These are phyloP conservation scores for Fusarium drepaniforme DNA, from an alignment of 2,329 filamentous ascomycete genomes.

Conservation along the genomic window DNA sequence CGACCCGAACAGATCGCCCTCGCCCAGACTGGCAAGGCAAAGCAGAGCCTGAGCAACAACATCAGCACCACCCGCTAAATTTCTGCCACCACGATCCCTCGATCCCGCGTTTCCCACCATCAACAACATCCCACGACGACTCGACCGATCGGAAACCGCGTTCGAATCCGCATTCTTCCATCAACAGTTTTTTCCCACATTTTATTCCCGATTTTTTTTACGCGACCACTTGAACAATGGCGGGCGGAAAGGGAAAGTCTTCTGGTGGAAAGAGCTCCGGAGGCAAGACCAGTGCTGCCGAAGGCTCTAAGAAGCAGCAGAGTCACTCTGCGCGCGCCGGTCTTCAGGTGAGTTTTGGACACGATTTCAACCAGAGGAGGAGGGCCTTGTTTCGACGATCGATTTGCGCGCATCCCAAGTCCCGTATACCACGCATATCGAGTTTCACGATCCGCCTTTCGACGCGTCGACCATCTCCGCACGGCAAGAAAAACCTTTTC, in stretches of 20 bases:
- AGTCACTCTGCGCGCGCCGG: constrained; percentile 97
- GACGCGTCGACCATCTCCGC: constrained; percentile 44
- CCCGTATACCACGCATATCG: constrained; percentile 42
- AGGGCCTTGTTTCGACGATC: constrained; percentile 26
- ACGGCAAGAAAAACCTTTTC: constrained; percentile 37
- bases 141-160: constrained; percentile 36
- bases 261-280: constrained; percentile 89
- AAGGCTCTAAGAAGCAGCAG: constrained; percentile 86
- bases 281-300: constrained; percentile 76
- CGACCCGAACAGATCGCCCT: constrained; percentile 27
- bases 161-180: constrained; percentile 37
- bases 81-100: constrained; percentile 45
- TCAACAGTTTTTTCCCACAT: constrained; percentile 27
- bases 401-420: constrained; percentile 42
- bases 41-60: constrained; percentile 43
- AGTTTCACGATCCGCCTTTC: constrained; percentile 32
- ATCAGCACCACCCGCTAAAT: constrained; percentile 48
- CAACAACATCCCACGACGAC: constrained; percentile 42
- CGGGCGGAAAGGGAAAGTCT: constrained; percentile 95
- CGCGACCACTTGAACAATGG: constrained; percentile 59
- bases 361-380: constrained; percentile 10
- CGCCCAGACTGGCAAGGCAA: constrained; percentile 8
- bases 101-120: constrained; percentile 44
- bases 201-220: constrained; percentile 37
- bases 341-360: constrained; percentile 80